Evolutionary conservation across 2,329 filamentous ascomycete genomes (phyloP).

Genomic region (Colletotrichum sp.): DNA sequence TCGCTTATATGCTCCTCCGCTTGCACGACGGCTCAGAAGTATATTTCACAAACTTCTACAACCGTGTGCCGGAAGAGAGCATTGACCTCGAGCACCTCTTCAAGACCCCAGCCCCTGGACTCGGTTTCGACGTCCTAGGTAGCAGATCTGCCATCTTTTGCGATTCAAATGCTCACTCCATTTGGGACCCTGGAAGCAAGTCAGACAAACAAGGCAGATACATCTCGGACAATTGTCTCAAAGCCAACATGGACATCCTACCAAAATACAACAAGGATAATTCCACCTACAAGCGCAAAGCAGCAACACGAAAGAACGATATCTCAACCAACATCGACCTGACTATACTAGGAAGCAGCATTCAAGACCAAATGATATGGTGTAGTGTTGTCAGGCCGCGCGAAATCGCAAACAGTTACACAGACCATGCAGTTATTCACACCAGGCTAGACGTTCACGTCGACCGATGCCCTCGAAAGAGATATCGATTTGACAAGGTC

Average conservation of each 20-base stretch:
- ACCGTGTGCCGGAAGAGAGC: background rate
- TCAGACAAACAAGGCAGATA: background rate
- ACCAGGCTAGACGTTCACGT: accelerated
- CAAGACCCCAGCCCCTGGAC: background rate
- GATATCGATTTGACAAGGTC: background rate
- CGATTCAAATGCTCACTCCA: background rate
- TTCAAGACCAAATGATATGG: no score
- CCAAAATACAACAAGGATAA: background rate
- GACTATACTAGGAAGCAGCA: no score
- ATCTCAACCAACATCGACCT: background rate
- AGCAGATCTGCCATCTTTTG: background rate
- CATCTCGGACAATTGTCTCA: background rate
- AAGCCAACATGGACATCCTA: background rate
- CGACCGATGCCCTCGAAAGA: background rate
- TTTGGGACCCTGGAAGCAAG: background rate
- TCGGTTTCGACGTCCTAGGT: background rate
- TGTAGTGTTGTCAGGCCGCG: background rate
- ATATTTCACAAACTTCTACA: background rate
- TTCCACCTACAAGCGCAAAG: background rate
- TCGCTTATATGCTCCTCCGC: background rate
- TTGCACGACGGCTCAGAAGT: background rate
- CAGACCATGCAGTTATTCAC: background rate
- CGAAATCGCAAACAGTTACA: background rate
- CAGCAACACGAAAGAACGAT: background rate
- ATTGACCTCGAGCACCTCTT: background rate